Base-by-base conservation (phyloP, 441 rosid species). In the Flueggea neowawraea region DNA sequence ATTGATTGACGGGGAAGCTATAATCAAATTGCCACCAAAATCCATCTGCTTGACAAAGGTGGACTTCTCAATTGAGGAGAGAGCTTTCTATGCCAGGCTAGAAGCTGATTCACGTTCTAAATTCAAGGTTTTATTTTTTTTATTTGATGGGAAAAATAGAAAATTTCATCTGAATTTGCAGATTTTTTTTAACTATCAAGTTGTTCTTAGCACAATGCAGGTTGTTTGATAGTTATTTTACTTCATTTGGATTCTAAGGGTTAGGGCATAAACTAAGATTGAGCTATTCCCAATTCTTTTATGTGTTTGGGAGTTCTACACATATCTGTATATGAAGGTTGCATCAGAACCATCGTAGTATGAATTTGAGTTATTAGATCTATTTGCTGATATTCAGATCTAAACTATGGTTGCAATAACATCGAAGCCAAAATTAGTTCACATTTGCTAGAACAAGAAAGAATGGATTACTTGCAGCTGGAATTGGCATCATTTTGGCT, bases 21-120 rank as follows among this genome's bases (percentile, higher is more conserved):
- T 95, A 68, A 77, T 95, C 61, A 82, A 70, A 17, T 75, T 91
- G 74, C 99, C 99, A 48, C 96, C 94, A 36, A 95, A 95, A 80
- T 58, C 73, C 61, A 56, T 87, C 53, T 14, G 69, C 78, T 69
- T 91, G 89, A 66, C 68, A 54, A 86, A 75, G 74, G 96, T 88
- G 69, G 89, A 84, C 48, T 95, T 95, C 81, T 84, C 99, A 62
- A 60, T 43, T 6, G 91, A 88, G 77, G 99, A 95, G 69, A 80
- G 99, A 64, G 84, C 82, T 60, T 95, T 95, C 81, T 95, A 91
- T 80, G 77, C 56, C 61, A 79, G 82, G 68, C 88, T 95, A 62
- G 97, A 95, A 82, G 77, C 90, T 16, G 87, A 88, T 69, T 91
- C 97, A 28, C 91, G 83, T 17, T 78, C 83, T 41, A 85, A 89